Conservation (phyloP, 1,284 basidiomycete genomes). For the Marasmius sp. region DNA sequence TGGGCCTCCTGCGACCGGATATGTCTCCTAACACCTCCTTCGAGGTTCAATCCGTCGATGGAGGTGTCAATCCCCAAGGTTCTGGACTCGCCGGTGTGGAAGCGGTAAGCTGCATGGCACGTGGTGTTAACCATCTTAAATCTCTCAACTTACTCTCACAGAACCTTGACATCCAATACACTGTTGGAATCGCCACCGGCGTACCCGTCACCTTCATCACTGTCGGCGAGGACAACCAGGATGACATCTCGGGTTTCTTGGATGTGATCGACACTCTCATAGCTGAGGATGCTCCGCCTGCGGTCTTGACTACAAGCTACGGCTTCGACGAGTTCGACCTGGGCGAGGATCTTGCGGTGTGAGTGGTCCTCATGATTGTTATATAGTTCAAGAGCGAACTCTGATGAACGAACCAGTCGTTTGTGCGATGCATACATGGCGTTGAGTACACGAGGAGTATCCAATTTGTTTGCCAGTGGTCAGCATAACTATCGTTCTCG, state of each 20-base stretch:
- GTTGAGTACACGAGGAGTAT: slow-evolving; percentile 35
- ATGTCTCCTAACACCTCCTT: slow-evolving; percentile 21
- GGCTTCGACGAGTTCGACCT: slow-evolving; percentile 26
- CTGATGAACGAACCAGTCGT: slow-evolving; percentile 7
- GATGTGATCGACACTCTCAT: slow-evolving; percentile 17
- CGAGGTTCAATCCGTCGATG: slow-evolving; percentile 22
- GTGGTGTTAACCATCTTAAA: not conserved
- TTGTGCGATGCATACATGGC: slow-evolving; percentile 26
- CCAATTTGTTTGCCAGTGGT: slow-evolving; percentile 37
- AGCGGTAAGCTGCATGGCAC: slow-evolving; percentile 18
- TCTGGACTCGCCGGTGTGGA: slow-evolving; percentile 22
- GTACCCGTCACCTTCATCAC: slow-evolving; percentile 27
- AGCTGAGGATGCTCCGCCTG: slow-evolving; percentile 10
- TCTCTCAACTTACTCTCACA: not conserved
- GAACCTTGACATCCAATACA: slow-evolving; percentile 39
- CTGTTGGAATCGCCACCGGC: slow-evolving; percentile 27
- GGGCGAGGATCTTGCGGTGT: slow-evolving; percentile 19
- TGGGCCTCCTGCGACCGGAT: slow-evolving; percentile 20
- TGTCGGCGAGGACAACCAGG: slow-evolving; percentile 23
- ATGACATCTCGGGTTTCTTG: slow-evolving; percentile 22
- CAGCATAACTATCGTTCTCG: not conserved
- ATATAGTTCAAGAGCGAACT: not conserved
- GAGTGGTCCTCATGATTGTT: not conserved
- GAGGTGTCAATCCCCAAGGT: slow-evolving; percentile 25
- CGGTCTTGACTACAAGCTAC: slow-evolving; percentile 26